These are phyloP conservation scores for Phialophora chinensis DNA, from an alignment of 2,329 filamentous ascomycete species.

Conservation along the genomic window DNA sequence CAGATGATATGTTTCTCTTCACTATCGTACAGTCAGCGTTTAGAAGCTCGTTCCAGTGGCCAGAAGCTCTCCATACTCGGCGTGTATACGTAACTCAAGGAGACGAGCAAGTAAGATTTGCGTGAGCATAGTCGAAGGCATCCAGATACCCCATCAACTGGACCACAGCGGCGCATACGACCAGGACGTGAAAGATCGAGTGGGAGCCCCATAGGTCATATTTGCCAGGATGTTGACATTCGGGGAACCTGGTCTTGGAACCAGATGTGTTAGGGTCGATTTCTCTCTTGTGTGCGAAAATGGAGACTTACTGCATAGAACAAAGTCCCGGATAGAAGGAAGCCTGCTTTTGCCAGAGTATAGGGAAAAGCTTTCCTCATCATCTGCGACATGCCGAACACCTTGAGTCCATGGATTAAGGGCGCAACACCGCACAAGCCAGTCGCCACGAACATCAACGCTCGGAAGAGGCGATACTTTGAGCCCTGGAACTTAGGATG, in stretches of 20 bases:
- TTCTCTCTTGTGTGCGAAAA: constrained; percentile 23
- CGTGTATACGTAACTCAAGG: constrained; percentile 10
- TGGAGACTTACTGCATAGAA: constrained; percentile 41
- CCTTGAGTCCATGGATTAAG: constrained; percentile 40
- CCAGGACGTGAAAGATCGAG: constrained; percentile 40
- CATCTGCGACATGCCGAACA: constrained; percentile 43
- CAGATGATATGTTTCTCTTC: too few species aligned
- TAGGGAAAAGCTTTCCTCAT: constrained; percentile 40
- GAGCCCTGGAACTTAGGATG: constrained; percentile 36
- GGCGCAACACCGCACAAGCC: constrained; percentile 37
- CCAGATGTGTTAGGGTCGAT: constrained; percentile 33
- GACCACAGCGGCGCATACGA: constrained; percentile 38
- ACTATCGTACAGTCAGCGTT: neutral
- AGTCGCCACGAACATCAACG: constrained; percentile 37
- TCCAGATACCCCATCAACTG: constrained; percentile 16
- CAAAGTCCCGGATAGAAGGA: constrained; percentile 40
- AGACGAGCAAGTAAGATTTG: constrained; percentile 21
- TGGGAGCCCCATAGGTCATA: constrained; percentile 33
- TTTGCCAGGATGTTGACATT: constrained; percentile 36
- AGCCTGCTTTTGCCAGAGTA: constrained; percentile 37
- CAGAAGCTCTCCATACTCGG: constrained; percentile 14
- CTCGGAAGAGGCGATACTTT: constrained; percentile 41
- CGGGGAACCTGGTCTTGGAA: constrained; percentile 21
- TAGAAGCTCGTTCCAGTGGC: constrained; percentile 13
- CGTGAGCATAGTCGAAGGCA: constrained; percentile 22